phyloP scores from a whole-genome alignment of 2,329 filamentous ascomycete species.

The Epichloe typhina region DNA sequence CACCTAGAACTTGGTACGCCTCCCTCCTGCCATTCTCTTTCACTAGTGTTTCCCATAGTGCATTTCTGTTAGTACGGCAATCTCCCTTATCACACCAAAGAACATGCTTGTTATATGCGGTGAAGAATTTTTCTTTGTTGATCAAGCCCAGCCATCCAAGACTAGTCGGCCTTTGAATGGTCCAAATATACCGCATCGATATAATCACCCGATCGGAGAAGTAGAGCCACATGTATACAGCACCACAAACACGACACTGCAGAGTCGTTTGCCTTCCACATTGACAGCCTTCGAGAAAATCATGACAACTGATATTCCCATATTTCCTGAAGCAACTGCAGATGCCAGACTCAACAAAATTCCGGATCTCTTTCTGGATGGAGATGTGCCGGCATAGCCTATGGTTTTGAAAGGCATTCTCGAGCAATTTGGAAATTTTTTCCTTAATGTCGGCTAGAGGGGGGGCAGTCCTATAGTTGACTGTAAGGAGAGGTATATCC shows the following conservation, averaged over 20 bases:
- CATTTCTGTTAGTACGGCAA: background rate
- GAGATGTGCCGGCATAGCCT: constrained; percentile 1
- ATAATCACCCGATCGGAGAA: background rate
- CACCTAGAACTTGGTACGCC: background rate
- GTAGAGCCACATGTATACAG: background rate
- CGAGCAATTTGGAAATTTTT: background rate
- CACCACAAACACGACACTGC: constrained; percentile 1
- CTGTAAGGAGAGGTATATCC: background rate
- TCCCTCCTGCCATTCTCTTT: background rate
- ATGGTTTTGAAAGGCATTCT: background rate
- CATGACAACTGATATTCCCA: accelerated
- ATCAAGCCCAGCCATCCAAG: background rate
- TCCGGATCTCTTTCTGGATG: background rate
- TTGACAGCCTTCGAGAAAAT: background rate
- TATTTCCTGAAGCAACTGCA: background rate
- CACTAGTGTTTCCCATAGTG: background rate
- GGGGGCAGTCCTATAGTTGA: background rate
- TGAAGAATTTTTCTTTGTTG: background rate
- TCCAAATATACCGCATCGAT: background rate
- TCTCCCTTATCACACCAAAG: background rate
- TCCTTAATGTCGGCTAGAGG: background rate
- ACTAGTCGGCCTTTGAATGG: background rate
- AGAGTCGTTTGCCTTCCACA: background rate
- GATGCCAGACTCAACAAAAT: background rate
- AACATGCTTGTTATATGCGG: background rate